phyloP scores from a whole-genome alignment of 2,329 filamentous ascomycete genomes.

The Metarhizium robertsii region DNA sequence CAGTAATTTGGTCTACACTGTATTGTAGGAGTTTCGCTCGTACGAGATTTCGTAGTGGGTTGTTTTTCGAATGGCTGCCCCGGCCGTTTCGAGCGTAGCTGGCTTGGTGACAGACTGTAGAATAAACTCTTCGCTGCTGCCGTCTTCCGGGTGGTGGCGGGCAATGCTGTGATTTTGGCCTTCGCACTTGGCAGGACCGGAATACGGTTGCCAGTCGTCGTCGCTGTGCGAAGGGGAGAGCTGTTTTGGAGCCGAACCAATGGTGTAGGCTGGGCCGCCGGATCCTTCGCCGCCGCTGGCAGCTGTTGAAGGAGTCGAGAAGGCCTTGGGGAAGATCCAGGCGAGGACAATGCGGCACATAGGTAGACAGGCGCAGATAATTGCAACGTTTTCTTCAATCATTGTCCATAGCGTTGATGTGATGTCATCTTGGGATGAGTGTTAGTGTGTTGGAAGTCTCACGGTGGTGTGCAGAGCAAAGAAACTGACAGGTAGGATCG shows the following conservation, averaged over 20 bases:
- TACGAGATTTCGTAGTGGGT: constrained; percentile 26
- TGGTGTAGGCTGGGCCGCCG: constrained; percentile 10
- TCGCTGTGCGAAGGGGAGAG: constrained; percentile 7
- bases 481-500: constrained; percentile 24
- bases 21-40: constrained; percentile 12
- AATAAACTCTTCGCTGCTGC: constrained; percentile 26
- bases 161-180: constrained; percentile 18
- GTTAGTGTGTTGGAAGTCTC: not conserved
- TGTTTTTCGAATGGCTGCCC: constrained; percentile 23
- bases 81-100: not conserved
- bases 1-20: not conserved
- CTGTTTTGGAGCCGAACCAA: constrained; percentile 10
- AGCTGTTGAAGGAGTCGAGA: constrained; percentile 11
- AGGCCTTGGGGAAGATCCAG: constrained; percentile 25
- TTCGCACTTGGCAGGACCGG: constrained; percentile 19
- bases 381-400: constrained; percentile 28
- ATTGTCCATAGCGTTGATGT: constrained; percentile 29
- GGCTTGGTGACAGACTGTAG: constrained; percentile 14
- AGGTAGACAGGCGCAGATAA: constrained; percentile 29
- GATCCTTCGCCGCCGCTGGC: constrained; percentile 6
- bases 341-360: constrained; percentile 30
- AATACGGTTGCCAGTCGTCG: constrained; percentile 23
- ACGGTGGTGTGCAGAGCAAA: not conserved
- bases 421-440: constrained; percentile 19
- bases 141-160: constrained; percentile 13